Base-by-base conservation (phyloP, 176 grass and related monocot species). In the Aegilops bicornis region DNA sequence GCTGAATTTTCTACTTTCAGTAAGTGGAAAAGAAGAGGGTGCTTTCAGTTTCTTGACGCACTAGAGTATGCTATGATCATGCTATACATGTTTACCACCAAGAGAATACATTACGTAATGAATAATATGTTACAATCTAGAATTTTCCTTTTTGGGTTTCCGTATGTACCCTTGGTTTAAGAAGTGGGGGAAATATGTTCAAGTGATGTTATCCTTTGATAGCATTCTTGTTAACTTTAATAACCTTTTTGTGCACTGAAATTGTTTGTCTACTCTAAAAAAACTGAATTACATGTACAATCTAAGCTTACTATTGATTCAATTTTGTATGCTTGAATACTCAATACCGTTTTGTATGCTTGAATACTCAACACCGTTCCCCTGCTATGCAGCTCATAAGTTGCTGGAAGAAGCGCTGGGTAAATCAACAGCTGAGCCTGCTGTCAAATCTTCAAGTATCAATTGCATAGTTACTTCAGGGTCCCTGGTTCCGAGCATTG, bases 401-500 rank as follows among this genome's bases (percentile, higher is more conserved):
- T 58, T 95, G 22, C 87, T 95, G 86, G 81, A 89, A 76, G 84
- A 95, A 95, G 87, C 70, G 27, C 40, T 83, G 78, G 84, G 89
- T 8, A 95, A 89, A 85, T 66, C 81, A 65, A 64, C 40, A 71
- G 52, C 58, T 10, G 20, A 39, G 33, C 37, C 73, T 86, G 29
- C 54, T 64, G 36, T 27, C 13, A 64, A 76, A 76, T 45, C 73
- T 54, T 76, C 80, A 93, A 87, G 69, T 65, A 91, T 95, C 47
- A 92, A 93, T 61, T 80, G 79, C 82, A 89, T 99, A 79, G 97
- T 99, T 85, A 99, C 97, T 72, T 99, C 97, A 64, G 97, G 97
- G 19, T 96, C 97, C 4, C 56, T 99, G 85, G 77, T 99, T 94
- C 97, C 97, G 48, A 99, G 97, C 78, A 91, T 99, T 88, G 97